These are phyloP conservation scores for Spathaspora boniae DNA, from an alignment of 805 yeast genomes.

Conservation along the genomic window DNA sequence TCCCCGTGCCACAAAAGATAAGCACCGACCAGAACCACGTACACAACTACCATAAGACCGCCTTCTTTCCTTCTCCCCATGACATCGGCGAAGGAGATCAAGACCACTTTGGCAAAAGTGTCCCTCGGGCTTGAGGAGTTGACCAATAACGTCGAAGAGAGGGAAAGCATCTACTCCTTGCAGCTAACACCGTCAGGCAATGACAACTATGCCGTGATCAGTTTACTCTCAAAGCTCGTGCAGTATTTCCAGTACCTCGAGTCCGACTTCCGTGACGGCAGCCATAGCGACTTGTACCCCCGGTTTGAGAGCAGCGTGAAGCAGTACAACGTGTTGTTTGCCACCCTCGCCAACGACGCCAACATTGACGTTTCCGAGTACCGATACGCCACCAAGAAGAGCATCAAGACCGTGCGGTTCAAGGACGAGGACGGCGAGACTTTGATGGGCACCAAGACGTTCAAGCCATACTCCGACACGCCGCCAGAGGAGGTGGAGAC, in stretches of 20 bases:
- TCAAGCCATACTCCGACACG: slow-evolving; percentile 36
- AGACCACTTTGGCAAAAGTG: slow-evolving; percentile 8
- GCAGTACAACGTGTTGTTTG: slow-evolving; percentile 17
- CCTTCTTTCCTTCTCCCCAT: not conserved
- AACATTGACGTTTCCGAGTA: slow-evolving; percentile 31
- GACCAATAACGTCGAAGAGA: slow-evolving; percentile 29
- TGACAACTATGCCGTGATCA: slow-evolving; percentile 36
- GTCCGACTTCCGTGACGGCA: slow-evolving; percentile 2
- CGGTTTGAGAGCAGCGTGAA: slow-evolving; percentile 11
- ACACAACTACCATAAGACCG: not conserved
- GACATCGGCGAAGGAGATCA: slow-evolving; percentile 8
- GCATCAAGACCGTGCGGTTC: slow-evolving; percentile 32
- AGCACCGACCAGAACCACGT: not conserved
- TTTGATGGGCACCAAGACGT: slow-evolving; percentile 29
- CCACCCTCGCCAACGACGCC: slow-evolving; percentile 21
- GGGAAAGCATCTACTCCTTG: slow-evolving; percentile 26
- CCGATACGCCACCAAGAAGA: slow-evolving; percentile 12
- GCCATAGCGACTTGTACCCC: slow-evolving; percentile 4
- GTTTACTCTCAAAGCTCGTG: slow-evolving; percentile 22
- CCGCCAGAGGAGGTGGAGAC: no score
- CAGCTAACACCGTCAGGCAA: slow-evolving; percentile 35
- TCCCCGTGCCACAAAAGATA: not conserved
- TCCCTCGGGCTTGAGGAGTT: slow-evolving; percentile 14
- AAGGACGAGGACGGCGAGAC: slow-evolving; percentile 27
- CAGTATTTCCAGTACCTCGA: slow-evolving; percentile 24